Evolutionary conservation across 1,139 yeast species (phyloP).

Genomic region (Kazachstania sp.): DNA sequence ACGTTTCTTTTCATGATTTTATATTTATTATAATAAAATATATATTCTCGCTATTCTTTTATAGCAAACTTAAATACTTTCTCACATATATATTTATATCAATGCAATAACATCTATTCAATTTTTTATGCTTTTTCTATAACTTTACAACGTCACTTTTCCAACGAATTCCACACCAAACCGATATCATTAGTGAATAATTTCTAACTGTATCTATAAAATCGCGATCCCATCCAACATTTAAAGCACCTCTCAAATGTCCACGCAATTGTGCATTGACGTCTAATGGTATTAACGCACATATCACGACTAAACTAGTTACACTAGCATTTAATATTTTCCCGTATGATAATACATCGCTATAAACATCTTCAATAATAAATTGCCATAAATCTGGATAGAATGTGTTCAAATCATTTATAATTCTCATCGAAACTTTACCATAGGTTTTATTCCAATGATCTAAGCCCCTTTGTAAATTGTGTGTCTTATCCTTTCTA

Average conservation of each 20-base stretch:
- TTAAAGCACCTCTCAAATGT: slow-evolving; percentile 74
- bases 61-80: no score
- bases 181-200: slow-evolving; percentile 55
- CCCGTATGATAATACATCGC: slow-evolving; percentile 65
- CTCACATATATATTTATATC: no score
- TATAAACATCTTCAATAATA: slow-evolving; percentile 67
- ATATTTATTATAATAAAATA: no score
- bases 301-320: slow-evolving; percentile 67
- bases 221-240: slow-evolving; percentile 61
- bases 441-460: slow-evolving; percentile 72
- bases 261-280: slow-evolving; percentile 90
- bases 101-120: background rate
- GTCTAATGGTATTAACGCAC: slow-evolving; percentile 80
- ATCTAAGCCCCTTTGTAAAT: slow-evolving; percentile 36
- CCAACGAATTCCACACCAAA: slow-evolving; percentile 70
- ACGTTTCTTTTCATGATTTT: no score
- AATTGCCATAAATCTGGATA: slow-evolving; percentile 80
- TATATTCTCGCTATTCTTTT: no score
- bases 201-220: slow-evolving; percentile 52
- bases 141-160: slow-evolving; percentile 30
- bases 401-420: slow-evolving; percentile 56
- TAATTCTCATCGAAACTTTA: slow-evolving; percentile 60
- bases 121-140: slow-evolving; percentile 2
- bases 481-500: slow-evolving; percentile 1
- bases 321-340: slow-evolving; percentile 56